Base-by-base conservation (phyloP, 2,329 filamentous ascomycete genomes). In the Talaromyces sp. region DNA sequence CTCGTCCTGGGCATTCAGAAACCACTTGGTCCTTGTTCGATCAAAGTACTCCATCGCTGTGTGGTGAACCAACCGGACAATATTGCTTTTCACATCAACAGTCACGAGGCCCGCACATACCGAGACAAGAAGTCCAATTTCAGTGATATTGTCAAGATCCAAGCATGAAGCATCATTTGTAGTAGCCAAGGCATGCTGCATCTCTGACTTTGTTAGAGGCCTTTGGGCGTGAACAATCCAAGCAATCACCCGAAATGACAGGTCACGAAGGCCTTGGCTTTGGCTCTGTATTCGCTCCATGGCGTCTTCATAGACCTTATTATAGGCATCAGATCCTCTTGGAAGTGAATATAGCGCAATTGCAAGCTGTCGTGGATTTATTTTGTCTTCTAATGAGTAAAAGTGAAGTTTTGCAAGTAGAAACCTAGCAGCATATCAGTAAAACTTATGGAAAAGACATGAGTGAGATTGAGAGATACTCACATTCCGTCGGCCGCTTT, bases 31-130 rank as follows among this genome's bases (percentile, higher is more conserved):
- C 11, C 64, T 54, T 0, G 68, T 76, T 13, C 66, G 57, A 19
- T 79, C 72, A 49, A 84, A 76, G 67, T 81, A 84, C 45, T 83
- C 75, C 50, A 83, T 78, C 1, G 80, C 73, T 0, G 82, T 83
- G 62, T 81, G 80, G 66, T 84, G 81, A 3, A 82, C 78, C 0
- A 84, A 67, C 3, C 79, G 74, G 11, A 83, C 70, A 31, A 78
- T 71, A 19, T 71, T 57, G 57, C 73, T 82, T 50, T 78, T 67
- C 52, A 77, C 64, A 41, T 83, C 79, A 2, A 81, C 45, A 0
- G 74, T 78, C 2, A 84, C 76, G 10, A 84, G 61, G 0, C 81
- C 81, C 37, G 74, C 76, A 64, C 80, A 84, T 1, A 73, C 70
- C 3, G 76, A 76, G 0, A 81, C 64, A 1, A 82, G 65, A 1